phyloP scores from a whole-genome alignment of 495 filamentous ascomycete genomes.

The Neurospora discreta region DNA sequence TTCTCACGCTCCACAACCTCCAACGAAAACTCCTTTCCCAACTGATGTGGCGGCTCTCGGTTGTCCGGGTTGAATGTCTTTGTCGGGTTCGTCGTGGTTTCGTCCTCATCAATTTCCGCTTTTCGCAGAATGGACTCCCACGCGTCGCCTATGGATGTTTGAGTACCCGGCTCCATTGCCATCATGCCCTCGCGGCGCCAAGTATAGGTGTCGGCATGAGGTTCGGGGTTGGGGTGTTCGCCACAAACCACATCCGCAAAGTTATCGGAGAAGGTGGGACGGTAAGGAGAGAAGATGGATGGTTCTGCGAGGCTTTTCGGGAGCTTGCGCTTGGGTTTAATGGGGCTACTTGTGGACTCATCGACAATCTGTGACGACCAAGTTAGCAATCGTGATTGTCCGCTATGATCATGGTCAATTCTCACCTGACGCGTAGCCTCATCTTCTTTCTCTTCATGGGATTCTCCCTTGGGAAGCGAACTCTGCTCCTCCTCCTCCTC shows the following conservation, averaged over 20 bases:
- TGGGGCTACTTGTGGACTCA: background rate
- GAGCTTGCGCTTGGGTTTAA: background rate
- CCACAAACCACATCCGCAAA: background rate
- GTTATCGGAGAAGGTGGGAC: background rate
- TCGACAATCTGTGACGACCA: background rate
- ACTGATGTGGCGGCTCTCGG: background rate
- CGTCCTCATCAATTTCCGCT: background rate
- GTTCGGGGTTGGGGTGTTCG: background rate
- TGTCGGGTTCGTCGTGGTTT: background rate
- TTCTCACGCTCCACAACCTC: background rate
- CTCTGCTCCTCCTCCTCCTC: slow-evolving; percentile 22
- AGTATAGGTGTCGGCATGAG: background rate
- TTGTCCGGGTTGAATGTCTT: background rate
- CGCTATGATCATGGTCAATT: background rate
- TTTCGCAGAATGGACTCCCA: background rate
- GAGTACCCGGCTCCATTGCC: background rate
- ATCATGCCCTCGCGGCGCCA: background rate
- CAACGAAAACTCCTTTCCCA: background rate
- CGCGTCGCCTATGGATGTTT: background rate
- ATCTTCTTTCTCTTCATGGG: background rate
- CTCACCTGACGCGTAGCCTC: background rate
- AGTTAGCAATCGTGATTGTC: background rate
- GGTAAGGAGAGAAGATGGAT: background rate
- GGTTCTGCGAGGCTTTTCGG: background rate
- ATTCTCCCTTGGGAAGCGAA: background rate